Conservation (phyloP, 495 filamentous ascomycete species). For the Aspergillus egyptiacus region DNA sequence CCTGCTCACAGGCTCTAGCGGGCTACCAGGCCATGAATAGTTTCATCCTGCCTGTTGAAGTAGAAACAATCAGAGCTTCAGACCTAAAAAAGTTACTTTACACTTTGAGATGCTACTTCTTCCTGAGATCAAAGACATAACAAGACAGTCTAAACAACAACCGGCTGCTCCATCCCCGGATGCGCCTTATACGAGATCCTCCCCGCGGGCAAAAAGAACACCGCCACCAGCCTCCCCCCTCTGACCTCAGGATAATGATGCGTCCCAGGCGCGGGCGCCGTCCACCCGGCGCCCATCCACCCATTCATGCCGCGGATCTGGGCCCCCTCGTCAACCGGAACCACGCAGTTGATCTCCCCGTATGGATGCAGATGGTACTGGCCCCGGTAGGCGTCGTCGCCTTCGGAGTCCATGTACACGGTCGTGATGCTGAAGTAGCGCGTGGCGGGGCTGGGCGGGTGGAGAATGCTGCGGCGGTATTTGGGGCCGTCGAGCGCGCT, state of each 20-base stretch:
- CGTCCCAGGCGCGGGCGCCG: conserved; percentile 35
- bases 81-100: no score
- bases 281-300: conserved; percentile 44
- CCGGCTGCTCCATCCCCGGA: conserved; percentile 31
- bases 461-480: conserved; percentile 40
- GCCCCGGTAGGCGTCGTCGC: conserved; percentile 32
- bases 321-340: conserved; percentile 34
- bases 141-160: conserved; percentile 19
- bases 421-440: conserved; percentile 44
- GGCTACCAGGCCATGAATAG: no score
- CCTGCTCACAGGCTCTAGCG: no score
- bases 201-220: conserved; percentile 41
- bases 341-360: conserved; percentile 46
- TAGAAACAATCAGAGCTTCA: no score
- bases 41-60: no score
- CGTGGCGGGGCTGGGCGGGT: conserved; percentile 29
- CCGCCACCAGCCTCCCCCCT: conserved; percentile 32
- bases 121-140: no score
- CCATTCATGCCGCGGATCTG: conserved; percentile 40
- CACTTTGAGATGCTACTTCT: no score
- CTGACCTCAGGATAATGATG: conserved; percentile 41
- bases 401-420: conserved; percentile 48
- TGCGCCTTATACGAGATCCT: conserved; percentile 37
- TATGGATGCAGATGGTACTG: conserved; percentile 45
- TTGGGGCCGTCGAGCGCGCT: conserved; percentile 32